Conservation (phyloP, 2,329 filamentous ascomycete genomes). For the Cladophialophora psammophila region DNA sequence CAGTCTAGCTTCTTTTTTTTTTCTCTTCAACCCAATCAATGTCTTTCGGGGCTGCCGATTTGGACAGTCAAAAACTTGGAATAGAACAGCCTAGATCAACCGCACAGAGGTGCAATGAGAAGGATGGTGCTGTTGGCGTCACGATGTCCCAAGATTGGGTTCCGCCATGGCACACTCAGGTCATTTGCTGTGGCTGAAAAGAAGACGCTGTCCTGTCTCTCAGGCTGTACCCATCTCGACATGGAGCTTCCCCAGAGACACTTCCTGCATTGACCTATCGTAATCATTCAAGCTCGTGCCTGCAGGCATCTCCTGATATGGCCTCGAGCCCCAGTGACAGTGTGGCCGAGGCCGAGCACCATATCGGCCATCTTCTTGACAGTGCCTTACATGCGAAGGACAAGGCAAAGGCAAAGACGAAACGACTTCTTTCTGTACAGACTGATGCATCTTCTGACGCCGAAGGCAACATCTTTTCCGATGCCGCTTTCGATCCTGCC, state of each 20-base stretch:
- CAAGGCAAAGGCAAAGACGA: conserved; percentile 30
- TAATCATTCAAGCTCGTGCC: not conserved
- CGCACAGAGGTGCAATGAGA: not conserved
- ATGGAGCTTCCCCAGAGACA: not conserved
- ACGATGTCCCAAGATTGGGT: not conserved
- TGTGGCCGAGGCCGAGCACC: conserved; percentile 22
- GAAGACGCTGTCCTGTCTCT: not conserved
- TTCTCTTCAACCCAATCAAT: conserved; percentile 11
- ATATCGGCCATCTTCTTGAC: conserved; percentile 25
- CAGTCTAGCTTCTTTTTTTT: not conserved
- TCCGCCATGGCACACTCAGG: not conserved
- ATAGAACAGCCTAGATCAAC: conserved; percentile 8
- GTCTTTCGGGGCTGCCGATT: not conserved
- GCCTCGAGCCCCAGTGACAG: conserved; percentile 11
- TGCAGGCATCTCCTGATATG: conserved; percentile 2
- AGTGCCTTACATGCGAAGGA: conserved; percentile 24
- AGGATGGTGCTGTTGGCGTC: not conserved
- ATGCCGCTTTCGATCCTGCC: conserved; percentile 48
- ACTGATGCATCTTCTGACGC: not conserved
- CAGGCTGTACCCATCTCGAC: not conserved
- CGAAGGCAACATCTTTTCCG: conserved; percentile 32
- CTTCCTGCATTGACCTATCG: not conserved
- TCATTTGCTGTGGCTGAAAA: not conserved
- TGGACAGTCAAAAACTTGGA: conserved; percentile 17
- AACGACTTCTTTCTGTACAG: conserved; percentile 19